Percentiles rank a stretch among this genome's conserved stretches.
These are phyloP conservation scores for Beauveria rudraprayagi DNA, from an alignment of 2,329 filamentous ascomycete genomes.

Conservation along the genomic window DNA sequence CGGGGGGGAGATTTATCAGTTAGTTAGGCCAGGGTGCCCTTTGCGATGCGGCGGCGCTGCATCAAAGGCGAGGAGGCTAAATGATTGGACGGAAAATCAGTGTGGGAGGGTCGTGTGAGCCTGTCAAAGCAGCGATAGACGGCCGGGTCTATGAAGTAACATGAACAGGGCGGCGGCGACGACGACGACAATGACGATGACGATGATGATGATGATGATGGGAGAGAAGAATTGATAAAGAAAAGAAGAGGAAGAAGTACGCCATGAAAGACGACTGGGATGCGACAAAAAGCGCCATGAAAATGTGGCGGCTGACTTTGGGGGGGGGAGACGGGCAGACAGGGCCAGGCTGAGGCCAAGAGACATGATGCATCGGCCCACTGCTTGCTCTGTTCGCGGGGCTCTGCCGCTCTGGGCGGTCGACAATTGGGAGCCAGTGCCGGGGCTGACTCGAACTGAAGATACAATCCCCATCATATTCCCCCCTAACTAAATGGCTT, in stretches of 20 bases:
- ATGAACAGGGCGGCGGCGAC: not conserved
- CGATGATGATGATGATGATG: not conserved
- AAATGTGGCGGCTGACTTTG: slow-evolving; percentile 6
- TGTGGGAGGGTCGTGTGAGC: not conserved
- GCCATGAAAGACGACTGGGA: too few species aligned
- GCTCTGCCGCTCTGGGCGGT: too few species aligned
- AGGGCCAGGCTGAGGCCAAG: not conserved
- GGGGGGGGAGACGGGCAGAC: not conserved
- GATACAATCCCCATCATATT: too few species aligned
- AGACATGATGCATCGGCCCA: not conserved
- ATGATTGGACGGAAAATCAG: not conserved
- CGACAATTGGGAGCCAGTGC: too few species aligned
- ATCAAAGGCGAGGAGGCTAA: not conserved
- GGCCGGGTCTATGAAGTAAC: not conserved
- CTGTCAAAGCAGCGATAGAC: not conserved
- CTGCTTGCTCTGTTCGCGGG: not conserved
- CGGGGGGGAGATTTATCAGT: not conserved
- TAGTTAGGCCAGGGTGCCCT: not conserved
- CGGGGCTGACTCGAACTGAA: too few species aligned
- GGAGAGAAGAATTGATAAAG: not conserved
- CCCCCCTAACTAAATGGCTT: too few species aligned
- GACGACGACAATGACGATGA: not conserved
- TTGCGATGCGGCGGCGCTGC: not conserved
- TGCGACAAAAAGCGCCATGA: not conserved
- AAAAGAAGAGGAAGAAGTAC: not conserved